phyloP scores from a whole-genome alignment of 306 rosid genomes.

The Prunus mira region DNA sequence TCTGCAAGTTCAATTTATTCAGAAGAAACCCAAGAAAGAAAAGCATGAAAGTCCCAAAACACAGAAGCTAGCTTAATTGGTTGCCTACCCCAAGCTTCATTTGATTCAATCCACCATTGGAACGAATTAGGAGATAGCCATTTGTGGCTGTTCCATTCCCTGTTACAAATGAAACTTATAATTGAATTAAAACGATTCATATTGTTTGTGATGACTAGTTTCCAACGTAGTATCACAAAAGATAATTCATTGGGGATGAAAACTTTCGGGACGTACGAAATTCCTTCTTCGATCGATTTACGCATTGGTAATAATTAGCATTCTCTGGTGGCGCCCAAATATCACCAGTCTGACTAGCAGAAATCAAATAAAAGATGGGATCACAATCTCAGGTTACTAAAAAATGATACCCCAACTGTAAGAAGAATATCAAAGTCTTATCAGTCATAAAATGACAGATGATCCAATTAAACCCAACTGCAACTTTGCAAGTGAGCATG shows the following conservation, averaged over 20 bases:
- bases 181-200: not conserved
- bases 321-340: slow-evolving; percentile 55
- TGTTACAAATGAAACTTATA: slow-evolving; percentile 9
- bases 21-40: not conserved
- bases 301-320: slow-evolving; percentile 40
- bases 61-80: not conserved
- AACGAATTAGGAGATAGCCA: slow-evolving; percentile 51
- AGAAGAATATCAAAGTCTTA: not conserved
- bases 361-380: slow-evolving; percentile 30
- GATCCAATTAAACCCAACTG: no score
- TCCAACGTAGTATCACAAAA: not conserved
- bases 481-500: no score
- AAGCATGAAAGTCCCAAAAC: not conserved
- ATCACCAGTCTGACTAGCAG: slow-evolving; percentile 48
- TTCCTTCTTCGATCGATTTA: slow-evolving; percentile 20
- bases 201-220: no score
- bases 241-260: not conserved
- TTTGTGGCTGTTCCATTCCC: slow-evolving; percentile 38
- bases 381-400: slow-evolving; percentile 23
- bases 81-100: slow-evolving; percentile 63
- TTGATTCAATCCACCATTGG: slow-evolving; percentile 82
- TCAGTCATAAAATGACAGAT: no score
- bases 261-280: slow-evolving; percentile 24
- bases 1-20: slow-evolving; percentile 32
- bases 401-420: not conserved